Conservation (phyloP, 1,284 basidiomycete genomes). For the Butyriboletus appendiculatus region DNA sequence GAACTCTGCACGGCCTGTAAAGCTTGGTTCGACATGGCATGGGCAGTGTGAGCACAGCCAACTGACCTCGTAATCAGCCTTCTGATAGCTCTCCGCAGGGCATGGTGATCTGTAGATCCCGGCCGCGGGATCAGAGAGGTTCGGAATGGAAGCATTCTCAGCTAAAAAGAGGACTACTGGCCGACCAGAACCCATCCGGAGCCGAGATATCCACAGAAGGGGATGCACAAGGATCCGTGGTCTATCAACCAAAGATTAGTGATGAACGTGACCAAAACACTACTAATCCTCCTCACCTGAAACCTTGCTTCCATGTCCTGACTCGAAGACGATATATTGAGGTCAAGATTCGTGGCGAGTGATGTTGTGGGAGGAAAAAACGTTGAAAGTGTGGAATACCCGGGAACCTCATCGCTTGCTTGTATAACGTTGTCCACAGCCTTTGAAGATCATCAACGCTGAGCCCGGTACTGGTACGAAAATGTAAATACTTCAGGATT, state of each 20-base stretch:
- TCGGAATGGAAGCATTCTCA: background rate
- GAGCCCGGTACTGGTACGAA: background rate
- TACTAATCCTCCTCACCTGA: background rate
- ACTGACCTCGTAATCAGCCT: background rate
- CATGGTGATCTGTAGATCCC: background rate
- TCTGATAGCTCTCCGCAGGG: background rate
- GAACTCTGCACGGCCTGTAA: background rate
- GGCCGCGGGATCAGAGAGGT: background rate
- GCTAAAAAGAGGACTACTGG: background rate
- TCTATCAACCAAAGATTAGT: slow-evolving; percentile 4
- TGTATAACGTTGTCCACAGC: background rate
- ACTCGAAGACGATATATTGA: background rate
- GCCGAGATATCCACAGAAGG: background rate
- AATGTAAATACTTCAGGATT: slow-evolving; percentile 1
- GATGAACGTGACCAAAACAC: background rate
- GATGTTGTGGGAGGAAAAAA: background rate
- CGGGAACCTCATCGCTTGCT: background rate
- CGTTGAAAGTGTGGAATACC: background rate
- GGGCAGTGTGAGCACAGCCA: background rate
- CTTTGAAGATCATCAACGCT: slow-evolving; percentile 3
- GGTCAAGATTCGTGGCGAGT: no score
- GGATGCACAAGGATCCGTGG: no score
- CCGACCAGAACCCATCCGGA: background rate
- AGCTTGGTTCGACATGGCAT: background rate
- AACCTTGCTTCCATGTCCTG: background rate